phyloP scores from a whole-genome alignment of 768 basidiomycete genomes.

The Suillus subaureus region DNA sequence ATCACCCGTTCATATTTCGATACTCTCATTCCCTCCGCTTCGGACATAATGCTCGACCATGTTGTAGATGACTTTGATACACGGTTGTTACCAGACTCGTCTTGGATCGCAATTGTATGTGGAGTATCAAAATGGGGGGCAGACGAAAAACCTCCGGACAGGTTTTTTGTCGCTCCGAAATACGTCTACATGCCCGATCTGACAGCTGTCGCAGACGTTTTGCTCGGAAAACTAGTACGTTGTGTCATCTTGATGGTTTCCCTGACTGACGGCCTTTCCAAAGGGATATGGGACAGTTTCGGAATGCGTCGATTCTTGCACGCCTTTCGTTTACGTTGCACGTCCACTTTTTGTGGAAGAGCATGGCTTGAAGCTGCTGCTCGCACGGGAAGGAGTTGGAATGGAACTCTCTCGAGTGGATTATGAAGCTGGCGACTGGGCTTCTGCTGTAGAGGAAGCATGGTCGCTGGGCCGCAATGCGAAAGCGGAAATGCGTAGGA shows the following conservation, averaged over 20 bases:
- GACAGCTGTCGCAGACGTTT: slow-evolving; percentile 70
- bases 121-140: slow-evolving; percentile 62
- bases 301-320: slow-evolving; percentile 75
- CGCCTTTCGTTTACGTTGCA: slow-evolving; percentile 80
- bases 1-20: slow-evolving; percentile 3
- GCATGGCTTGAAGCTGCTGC: slow-evolving; percentile 67
- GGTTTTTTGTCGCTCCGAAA: slow-evolving; percentile 74
- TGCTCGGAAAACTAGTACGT: slow-evolving; percentile 76
- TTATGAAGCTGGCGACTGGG: slow-evolving; percentile 80
- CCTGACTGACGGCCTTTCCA: slow-evolving; percentile 3
- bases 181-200: slow-evolving; percentile 86
- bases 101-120: slow-evolving; percentile 82
- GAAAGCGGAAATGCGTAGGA: slow-evolving; percentile 50
- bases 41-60: slow-evolving; percentile 8
- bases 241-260: neutral
- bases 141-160: slow-evolving; percentile 52
- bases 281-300: slow-evolving; percentile 84
- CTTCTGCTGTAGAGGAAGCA: slow-evolving; percentile 58
- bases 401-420: slow-evolving; percentile 63
- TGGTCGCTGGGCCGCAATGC: slow-evolving; percentile 47
- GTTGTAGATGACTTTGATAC: slow-evolving; percentile 32
- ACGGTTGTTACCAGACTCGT: slow-evolving; percentile 60
- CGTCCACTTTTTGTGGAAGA: slow-evolving; percentile 83
- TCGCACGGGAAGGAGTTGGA: slow-evolving; percentile 66
- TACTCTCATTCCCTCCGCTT: neutral